Evolutionary conservation across 257 asterid genomes (phyloP), one percentile per base, ranked within the genome.

Genomic region (Mitragyna speciosa): DNA sequence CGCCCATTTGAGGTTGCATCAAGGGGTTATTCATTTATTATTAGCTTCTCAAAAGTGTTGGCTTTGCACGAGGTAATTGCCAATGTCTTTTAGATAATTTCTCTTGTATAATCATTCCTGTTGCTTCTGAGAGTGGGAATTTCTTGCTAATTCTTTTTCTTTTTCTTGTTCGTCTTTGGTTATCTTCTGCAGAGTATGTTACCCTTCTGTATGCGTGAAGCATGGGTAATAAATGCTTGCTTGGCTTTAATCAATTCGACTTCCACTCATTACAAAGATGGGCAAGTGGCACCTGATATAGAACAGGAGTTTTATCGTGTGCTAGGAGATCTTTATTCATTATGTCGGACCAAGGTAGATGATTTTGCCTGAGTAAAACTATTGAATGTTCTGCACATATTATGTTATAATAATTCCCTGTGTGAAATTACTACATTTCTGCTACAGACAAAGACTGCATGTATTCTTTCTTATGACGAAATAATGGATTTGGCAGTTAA

Each of bases 151-250:
- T 65, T 82, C 72, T 61, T 85, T 74, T 77, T 68, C 65, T 73
- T 39, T 73, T 65, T 81, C 74, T 61, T n/a, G n/a, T n/a, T n/a
- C n/a, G n/a, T 85, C 72, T 79, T 69, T 54, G 82, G 77, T 12
- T 73, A 76, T 73, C 79, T 59, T 73, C 81, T 73, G 39, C 95
- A 96, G 99, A 88, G 87, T 73, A 83, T 69, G 77, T 85, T 96
- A 84, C 99, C 99, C 26, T 96, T 94, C 89, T 96, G 99, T 80
- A 84, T 89, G 91, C 99, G 98, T 70, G 99, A 96, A 92, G 98
- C 93, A 43, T 96, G 99, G 99, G 97, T 96, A 36, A 85, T 94
- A 82, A 92, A 92, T 43, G 98, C 97, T 84, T 94, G 98, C 90
- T 84, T 92, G 91, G 90, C 90, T 77, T 85, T 94, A 91, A 89